Base-by-base conservation (phyloP, 495 filamentous ascomycete genomes). In the Neurospora tetrasperma region DNA sequence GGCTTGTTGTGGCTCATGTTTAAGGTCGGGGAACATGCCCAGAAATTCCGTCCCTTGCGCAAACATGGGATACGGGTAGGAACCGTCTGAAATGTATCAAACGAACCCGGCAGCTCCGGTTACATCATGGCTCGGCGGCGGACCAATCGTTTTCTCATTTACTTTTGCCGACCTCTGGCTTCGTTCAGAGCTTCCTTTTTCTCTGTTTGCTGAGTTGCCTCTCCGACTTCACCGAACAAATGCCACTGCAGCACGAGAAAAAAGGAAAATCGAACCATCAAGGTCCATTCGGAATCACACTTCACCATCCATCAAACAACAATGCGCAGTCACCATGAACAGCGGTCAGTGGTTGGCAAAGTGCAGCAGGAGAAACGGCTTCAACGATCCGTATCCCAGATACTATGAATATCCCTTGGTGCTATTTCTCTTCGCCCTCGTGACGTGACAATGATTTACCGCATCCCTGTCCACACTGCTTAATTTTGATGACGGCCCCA, bases 371-470 rank as follows among this genome's bases (percentile, higher is more conserved):
- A 59, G 20, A 59, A 59, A 59, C 11, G 48, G 48, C 12, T 59
- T 66, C 3, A 31, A 66, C 31, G 54, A 66, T 35, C 14, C 54
- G 54, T 66, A 66, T 66, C 35, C 54, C 14, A 66, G 27, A 66
- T 35, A 66, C 9, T 18, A 39, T 39, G 7, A 18, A 39, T 39
- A 39, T 35, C 54, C 54, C 54, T 18, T 66, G 54, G 35, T 66
- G 14, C 31, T 66, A 66, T 35, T 66, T 38, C 54, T 66, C 12
- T 66, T 66, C 73, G 75, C 42, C 78, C 78, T 74, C 78, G 76
- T 79, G 78, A 79, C 75, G 72, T 71, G 73, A 75, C 71, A 16
- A 69, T 71, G 72, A 72, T 76, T 73, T 77, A 66, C 75, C 71
- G 48, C 46, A 69, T 69, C 73, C 76, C 75, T 59, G 59, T 71